Conservation (phyloP, 805 yeast species). For the Naumovozyma baii region DNA sequence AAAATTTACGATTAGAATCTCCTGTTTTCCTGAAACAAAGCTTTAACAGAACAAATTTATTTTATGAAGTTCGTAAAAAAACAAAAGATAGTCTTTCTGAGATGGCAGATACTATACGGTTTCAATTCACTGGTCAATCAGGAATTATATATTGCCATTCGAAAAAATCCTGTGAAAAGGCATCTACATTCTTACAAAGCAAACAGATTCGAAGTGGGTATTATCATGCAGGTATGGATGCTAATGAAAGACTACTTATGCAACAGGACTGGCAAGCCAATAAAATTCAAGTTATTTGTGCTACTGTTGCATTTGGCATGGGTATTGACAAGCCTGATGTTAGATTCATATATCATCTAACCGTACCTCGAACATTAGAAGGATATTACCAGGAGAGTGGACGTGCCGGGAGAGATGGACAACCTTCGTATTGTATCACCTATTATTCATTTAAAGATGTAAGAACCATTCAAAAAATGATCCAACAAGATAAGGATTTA, state of each 20-base stretch:
- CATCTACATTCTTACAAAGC: conserved; percentile 46
- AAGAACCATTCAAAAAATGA: conserved; percentile 61
- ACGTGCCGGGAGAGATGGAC: conserved; percentile 95
- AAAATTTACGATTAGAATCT: conserved; percentile 53
- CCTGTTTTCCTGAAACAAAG: conserved; percentile 76
- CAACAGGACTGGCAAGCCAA: conserved; percentile 79
- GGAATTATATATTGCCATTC: conserved; percentile 95
- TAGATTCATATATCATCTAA: conserved; percentile 78
- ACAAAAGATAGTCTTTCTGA: conserved; percentile 44
- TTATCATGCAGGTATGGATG: conserved; percentile 92
- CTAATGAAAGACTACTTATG: conserved; percentile 60
- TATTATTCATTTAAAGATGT: conserved; percentile 78
- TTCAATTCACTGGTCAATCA: conserved; percentile 45
- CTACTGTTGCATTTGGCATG: conserved; percentile 98
- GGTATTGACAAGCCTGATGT: conserved; percentile 97
- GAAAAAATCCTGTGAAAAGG: conserved; percentile 76
- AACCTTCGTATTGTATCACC: conserved; percentile 69
- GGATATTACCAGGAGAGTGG: conserved; percentile 98
- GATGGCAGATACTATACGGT: conserved; percentile 45
- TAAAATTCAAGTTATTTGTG: conserved; percentile 71
- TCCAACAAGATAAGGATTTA: conserved; percentile 63
- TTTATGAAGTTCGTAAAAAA: conserved; percentile 68
- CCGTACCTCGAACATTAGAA: conserved; percentile 82
- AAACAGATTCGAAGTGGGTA: conserved; percentile 60
- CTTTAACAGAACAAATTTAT: conserved; percentile 80